Evolutionary conservation across 805 yeast genomes (phyloP), one percentile per base, ranked within the genome.

Genomic region (Yarrowia alimentaria): DNA sequence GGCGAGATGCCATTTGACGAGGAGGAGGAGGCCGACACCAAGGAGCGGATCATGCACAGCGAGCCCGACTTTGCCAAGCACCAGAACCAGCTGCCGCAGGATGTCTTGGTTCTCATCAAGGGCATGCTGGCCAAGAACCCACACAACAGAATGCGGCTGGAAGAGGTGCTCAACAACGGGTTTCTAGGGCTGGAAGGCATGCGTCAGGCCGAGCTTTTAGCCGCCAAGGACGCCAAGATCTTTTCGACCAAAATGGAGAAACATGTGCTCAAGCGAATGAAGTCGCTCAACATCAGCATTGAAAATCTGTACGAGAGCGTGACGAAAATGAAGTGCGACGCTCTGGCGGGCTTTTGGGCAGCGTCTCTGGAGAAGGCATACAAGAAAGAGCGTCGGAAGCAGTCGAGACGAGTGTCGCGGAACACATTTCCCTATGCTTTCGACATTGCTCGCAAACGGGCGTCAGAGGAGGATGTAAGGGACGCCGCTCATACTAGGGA

Each of bases 1-100:
- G 97, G 97, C 0, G 79, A 79, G 54, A 82, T 91, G 83, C 99
- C 99, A 0, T 91, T 90, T 68, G 90, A 83, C 57, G 95, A 89
- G 32, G 85, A 81, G 13, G 86, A 80, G 55, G 90, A 82, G 17
- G 61, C 76, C 33, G 74, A 68, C 45, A 82, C 86, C 0, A 78
- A 78, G 56, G 65, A 68, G 57, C 75, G 75, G 55, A 85, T 91
- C 34, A 64, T 50, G 25, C 49, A 40, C 2, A 47, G 64, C 13
- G 67, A 80, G 2, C 76, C 80, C 1, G 54, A 34, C 11, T 19
- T 31, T 6, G 45, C 42, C 11, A 28, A 19, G n/a, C 22, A 51
- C 13, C 52, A 19, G n/a, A 18, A 51, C 13, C 52, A 47, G n/a
- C 34, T 22, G 7, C 57, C 55, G 3, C 57, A 61, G 1, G 79